Conservation (phyloP, 257 asterid genomes). For the Eustoma russellianum region DNA sequence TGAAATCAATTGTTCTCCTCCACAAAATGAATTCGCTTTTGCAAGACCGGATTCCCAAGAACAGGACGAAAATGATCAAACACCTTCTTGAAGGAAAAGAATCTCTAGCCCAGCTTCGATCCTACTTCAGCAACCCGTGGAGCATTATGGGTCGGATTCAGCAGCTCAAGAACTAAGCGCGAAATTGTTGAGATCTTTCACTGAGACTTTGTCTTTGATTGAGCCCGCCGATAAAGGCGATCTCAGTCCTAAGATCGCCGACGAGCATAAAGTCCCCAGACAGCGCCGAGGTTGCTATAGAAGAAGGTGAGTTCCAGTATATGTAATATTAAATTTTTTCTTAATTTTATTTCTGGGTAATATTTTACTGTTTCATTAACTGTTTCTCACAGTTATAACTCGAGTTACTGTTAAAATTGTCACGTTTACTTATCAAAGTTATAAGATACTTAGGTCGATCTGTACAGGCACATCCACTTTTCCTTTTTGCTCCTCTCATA, state of each 20-base stretch:
- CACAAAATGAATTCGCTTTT: constrained; percentile 7
- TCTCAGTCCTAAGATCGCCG: constrained; percentile 9
- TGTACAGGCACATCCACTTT: no score
- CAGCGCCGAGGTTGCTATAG: constrained; percentile 60
- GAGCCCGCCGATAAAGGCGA: constrained; percentile 8
- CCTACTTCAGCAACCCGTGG: constrained; percentile 19
- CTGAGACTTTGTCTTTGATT: constrained; percentile 24
- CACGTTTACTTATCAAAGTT: no score
- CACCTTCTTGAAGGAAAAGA: constrained; percentile 35
- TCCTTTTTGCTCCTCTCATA: no score
- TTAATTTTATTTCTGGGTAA: no score
- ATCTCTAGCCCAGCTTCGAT: constrained; percentile 28
- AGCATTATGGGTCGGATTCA: constrained; percentile 13
- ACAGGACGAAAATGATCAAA: not conserved
- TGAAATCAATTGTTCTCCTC: not conserved
- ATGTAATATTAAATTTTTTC: no score
- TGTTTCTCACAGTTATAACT: no score
- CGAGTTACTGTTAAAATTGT: no score
- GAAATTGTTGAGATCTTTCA: constrained; percentile 38
- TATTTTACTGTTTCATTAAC: no score
- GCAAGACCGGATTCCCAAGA: not conserved
- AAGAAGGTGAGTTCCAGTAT: constrained; percentile 35
- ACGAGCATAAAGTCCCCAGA: constrained; percentile 19
- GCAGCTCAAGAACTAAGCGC: constrained; percentile 15
- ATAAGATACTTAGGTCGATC: no score